Evolutionary conservation across 169 alveolate genomes (phyloP), one percentile per base, ranked within the genome.

Genomic region (Sarcocystis neurona): DNA sequence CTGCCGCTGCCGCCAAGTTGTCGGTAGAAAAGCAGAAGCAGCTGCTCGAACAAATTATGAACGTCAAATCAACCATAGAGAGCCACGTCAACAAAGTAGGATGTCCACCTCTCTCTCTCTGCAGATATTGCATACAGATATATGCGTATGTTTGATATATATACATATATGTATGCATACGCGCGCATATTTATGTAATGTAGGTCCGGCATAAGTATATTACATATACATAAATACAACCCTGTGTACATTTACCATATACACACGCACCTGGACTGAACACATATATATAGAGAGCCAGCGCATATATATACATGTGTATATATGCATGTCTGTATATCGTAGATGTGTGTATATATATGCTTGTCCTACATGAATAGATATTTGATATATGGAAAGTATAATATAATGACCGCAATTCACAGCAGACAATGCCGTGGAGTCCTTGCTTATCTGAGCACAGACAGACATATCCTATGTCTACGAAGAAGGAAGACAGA

Each of bases 71-170:
- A 0, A 72, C 50, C 2, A 72, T 72, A n/a, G 56, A 72, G 53
- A 56, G 8, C 58, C 82, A 72, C 27, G 82, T 72, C 47, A 56
- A 72, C 2, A 72, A 72, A 56, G 82, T 72, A 72, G 41, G 30
- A 5, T 18, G 23, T 15, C 4, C n/a, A n/a, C n/a, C n/a, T n/a
- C n/a, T n/a, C n/a, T n/a, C n/a, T n/a, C n/a, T n/a, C n/a, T n/a
- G n/a, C n/a, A n/a, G n/a, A n/a, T n/a, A n/a, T n/a, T n/a, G n/a
- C n/a, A n/a, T n/a, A n/a, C n/a, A n/a, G n/a, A n/a, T n/a, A 34
- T 58, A 58, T 58, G n/a, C 18, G 2, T 10, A 58, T 58, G n/a
- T 58, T 2, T 5, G n/a, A 58, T 34, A 3, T 58, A 20, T 15
- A 58, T 34, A 34, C 70, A 27, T 27, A 63, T 1, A 63, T 63